Evolutionary conservation across 305 asterid species (phyloP), one percentile per base, ranked within the genome.

Genomic region (Fraxinus sp.): DNA sequence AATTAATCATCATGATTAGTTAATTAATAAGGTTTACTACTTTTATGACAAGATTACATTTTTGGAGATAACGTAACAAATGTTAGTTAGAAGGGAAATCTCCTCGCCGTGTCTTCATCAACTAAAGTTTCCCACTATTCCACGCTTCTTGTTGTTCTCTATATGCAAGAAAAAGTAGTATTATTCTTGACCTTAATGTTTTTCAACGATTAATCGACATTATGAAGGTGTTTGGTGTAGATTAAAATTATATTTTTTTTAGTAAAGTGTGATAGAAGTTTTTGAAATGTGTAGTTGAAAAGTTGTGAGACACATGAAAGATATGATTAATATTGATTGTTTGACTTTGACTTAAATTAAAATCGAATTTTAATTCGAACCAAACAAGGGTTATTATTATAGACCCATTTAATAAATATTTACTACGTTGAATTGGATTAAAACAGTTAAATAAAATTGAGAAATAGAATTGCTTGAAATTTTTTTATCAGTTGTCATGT

Each of bases 71-170:
- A 84, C 74, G 76, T 79, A 86, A 78, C 72, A 81, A 85, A 83
- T 77, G n/a, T 10, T 32, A 78, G 75, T 78, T 78, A 49, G 36
- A 81, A 77, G 64, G 55, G 26, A 71, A 46, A 39, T 44, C 18
- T 26, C n/a, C 11, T 10, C 28, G 11, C 30, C 59, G 16, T 35
- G 86, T 86, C 87, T 72, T 46, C 78, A 77, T 86, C 87, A 46
- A 76, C 9, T 5, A 80, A 84, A 84, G 85, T 84, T 77, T 87
- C 49, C 84, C 84, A 86, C 78, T 79, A 81, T 81, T 81, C 62
- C 71, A 71, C 1, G 16, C 32, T 62, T 62, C 71, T 22, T 36
- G n/a, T 33, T 84, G 83, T 73, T 57, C 26, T 59, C 79, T 41
- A 81, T 82, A 33, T 36, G 79, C 37, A 44, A 80, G 39, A 80